Percentiles rank a stretch among this genome's conserved stretches.
phyloP scores from a whole-genome alignment of 352 stramenopile species.

The Phytophthora niederhauseri region DNA sequence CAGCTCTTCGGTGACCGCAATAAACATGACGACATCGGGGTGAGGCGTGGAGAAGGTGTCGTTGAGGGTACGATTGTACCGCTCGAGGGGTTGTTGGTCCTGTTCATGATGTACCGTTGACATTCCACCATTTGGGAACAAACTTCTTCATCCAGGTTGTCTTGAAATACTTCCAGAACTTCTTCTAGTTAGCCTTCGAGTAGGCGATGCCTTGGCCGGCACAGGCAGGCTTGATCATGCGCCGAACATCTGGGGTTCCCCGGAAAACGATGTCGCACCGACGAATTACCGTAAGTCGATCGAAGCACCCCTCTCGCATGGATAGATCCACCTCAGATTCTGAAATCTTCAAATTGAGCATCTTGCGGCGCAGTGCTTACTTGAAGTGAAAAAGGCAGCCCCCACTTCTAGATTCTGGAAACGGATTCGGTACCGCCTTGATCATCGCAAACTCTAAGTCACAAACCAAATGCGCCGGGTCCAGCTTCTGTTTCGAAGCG shows the following conservation, averaged over 20 bases:
- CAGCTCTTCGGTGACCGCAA: constrained; percentile 9
- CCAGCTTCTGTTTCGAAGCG: too few species aligned
- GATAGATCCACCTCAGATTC: background rate
- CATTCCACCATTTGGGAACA: background rate
- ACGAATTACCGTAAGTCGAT: constrained; percentile 5
- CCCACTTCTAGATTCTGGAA: too few species aligned
- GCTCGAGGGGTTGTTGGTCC: background rate
- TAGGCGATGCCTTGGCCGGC: background rate
- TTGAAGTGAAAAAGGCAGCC: constrained; percentile 24
- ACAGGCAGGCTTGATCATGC: background rate
- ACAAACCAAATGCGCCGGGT: too few species aligned
- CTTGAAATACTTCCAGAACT: constrained; percentile 3
- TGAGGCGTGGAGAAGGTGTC: background rate
- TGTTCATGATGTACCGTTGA: background rate
- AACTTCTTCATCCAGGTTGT: constrained; percentile 12
- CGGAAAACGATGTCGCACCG: background rate
- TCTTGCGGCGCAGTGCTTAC: constrained; percentile 7
- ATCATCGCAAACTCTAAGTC: too few species aligned
- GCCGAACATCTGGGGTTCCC: background rate
- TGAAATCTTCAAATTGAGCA: constrained; percentile 14
- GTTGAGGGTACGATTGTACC: background rate
- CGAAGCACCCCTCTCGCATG: constrained; percentile 3
- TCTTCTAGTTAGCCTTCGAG: background rate
- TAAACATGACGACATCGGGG: constrained; percentile 1
- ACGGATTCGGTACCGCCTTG: too few species aligned